phyloP scores from a whole-genome alignment of 306 rosid species.

The Hippophae tibetana region DNA sequence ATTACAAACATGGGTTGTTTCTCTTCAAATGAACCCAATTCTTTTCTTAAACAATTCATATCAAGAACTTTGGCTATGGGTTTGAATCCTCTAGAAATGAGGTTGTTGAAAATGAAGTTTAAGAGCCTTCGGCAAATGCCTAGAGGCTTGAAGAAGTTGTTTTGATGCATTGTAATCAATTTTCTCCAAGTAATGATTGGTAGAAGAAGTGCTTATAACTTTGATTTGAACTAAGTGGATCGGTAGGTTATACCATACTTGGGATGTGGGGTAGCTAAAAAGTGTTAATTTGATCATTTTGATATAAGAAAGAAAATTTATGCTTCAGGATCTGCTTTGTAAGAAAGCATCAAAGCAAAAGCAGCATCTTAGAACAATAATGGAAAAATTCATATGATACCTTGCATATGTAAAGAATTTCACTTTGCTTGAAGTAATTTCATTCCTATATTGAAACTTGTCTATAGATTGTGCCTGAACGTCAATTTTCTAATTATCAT shows the following conservation, averaged over 20 bases:
- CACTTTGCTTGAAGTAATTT: too few species aligned
- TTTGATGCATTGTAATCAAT: constrained; percentile 11
- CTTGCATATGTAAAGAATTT: too few species aligned
- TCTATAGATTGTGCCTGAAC: too few species aligned
- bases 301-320: background rate
- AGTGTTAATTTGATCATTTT: constrained; percentile 1
- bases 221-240: background rate
- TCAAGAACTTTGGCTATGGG: constrained; percentile 4
- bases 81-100: constrained; percentile 11
- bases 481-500: too few species aligned
- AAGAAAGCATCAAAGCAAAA: too few species aligned
- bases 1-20: too few species aligned
- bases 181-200: background rate
- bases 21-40: background rate
- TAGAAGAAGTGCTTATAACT: background rate
- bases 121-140: constrained; percentile 22
- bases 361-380: too few species aligned
- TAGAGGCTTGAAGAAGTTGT: constrained; percentile 1
- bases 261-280: constrained; percentile 22
- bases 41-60: background rate
- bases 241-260: constrained; percentile 26
- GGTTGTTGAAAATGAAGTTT: constrained; percentile 19
- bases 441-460: too few species aligned
- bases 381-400: too few species aligned
- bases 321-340: too few species aligned